Evolutionary conservation across 2,329 filamentous ascomycete genomes (phyloP).

Genomic region (Tolypocladium tundrense): DNA sequence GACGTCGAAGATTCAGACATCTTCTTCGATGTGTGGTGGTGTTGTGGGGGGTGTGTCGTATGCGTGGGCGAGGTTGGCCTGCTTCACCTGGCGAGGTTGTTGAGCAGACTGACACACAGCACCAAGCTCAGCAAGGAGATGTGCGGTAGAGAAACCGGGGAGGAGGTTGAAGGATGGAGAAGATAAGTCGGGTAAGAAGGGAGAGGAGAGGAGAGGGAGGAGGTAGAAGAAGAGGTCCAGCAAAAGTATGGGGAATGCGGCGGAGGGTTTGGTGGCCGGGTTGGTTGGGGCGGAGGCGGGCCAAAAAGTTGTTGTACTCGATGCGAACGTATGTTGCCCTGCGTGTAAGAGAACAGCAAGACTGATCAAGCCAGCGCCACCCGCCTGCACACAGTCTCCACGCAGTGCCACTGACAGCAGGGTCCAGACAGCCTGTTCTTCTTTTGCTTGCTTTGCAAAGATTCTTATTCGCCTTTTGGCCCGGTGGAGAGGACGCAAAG

Average conservation of each 20-base stretch:
- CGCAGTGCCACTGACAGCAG: background rate
- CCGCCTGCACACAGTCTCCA: background rate
- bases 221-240: background rate
- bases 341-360: background rate
- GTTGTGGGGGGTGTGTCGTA: background rate
- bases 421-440: background rate
- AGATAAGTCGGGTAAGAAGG: background rate
- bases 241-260: constrained; percentile 2
- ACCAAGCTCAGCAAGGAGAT: background rate
- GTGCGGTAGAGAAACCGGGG: background rate
- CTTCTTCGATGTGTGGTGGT: background rate
- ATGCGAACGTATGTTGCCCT: background rate
- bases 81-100: background rate
- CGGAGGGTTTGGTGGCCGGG: background rate
- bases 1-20: constrained; percentile 28
- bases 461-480: background rate
- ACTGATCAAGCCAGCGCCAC: background rate
- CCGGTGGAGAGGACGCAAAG: background rate
- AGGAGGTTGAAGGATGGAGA: background rate
- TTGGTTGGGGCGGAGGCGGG: constrained; percentile 5
- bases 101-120: background rate
- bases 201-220: background rate
- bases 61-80: background rate
- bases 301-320: constrained; percentile 6
- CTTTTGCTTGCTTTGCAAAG: background rate